Evolutionary conservation across 192 early-diverging fungal genomes (phyloP).

Genomic region (Coemansia sp.): DNA sequence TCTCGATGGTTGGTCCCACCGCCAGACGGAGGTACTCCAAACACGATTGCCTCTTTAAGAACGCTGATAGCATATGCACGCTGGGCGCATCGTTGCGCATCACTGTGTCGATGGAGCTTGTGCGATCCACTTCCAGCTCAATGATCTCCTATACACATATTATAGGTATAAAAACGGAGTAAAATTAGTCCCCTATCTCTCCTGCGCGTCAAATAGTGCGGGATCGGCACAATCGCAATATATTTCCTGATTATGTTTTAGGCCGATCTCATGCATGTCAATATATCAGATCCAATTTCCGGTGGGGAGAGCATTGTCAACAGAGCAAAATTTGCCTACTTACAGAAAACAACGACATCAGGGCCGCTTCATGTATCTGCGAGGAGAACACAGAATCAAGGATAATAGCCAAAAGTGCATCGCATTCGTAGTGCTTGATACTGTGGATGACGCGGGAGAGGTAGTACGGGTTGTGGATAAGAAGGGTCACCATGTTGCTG

Average conservation of each 20-base stretch:
- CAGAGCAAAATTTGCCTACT: too few relatives aligned
- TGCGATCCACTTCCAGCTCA: constrained; percentile 42
- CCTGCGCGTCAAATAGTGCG: too few relatives aligned
- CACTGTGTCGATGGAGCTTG: constrained; percentile 34
- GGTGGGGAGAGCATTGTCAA: too few relatives aligned
- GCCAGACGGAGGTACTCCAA: constrained; percentile 41
- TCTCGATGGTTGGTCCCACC: constrained; percentile 40
- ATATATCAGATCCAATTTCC: not conserved
- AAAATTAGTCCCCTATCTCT: too few relatives aligned
- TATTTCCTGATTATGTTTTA: not conserved
- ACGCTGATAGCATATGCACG: constrained; percentile 44
- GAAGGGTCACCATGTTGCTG: constrained; percentile 26
- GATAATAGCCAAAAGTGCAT: constrained; percentile 34
- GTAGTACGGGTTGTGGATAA: constrained; percentile 43
- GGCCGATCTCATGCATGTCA: not conserved
- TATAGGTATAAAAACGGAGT: not conserved
- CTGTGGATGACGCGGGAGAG: constrained; percentile 27
- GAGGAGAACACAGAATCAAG: constrained; percentile 42
- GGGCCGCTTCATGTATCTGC: constrained; percentile 16
- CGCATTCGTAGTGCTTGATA: constrained; percentile 48
- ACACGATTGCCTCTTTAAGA: constrained; percentile 27
- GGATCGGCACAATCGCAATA: too few relatives aligned
- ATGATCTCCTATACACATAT: constrained; percentile 45
- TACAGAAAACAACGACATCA: constrained; percentile 45
- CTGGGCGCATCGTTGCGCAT: constrained; percentile 53